These are phyloP conservation scores for Phytophthora quininea DNA, from an alignment of 352 stramenopile genomes.

Conservation along the genomic window DNA sequence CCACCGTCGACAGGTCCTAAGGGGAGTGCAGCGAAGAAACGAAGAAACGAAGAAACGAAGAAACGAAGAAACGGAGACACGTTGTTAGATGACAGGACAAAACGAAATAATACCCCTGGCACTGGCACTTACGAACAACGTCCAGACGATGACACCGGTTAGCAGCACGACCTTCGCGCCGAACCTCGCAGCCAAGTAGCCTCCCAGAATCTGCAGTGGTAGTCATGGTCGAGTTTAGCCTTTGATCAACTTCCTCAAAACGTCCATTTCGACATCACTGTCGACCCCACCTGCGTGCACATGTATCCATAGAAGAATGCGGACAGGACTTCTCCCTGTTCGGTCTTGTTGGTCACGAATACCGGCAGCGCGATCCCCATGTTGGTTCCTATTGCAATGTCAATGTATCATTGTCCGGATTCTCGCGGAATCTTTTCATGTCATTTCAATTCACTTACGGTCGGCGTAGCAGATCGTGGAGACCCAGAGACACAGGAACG, in stretches of 20 bases:
- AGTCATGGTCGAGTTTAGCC: not conserved
- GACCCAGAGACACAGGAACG: slow-evolving; percentile 74
- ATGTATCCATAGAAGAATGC: slow-evolving; percentile 91
- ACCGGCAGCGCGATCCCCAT: slow-evolving; percentile 85
- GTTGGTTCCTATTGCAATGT: slow-evolving; percentile 66
- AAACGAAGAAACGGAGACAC: no score
- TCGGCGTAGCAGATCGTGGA: slow-evolving; percentile 47
- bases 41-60: no score
- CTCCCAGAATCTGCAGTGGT: slow-evolving; percentile 65
- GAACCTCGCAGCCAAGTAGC: slow-evolving; percentile 71
- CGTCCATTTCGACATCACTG: no score
- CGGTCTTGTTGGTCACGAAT: slow-evolving; percentile 75
- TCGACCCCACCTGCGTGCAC: slow-evolving; percentile 65
- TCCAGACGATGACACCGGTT: slow-evolving; percentile 82
- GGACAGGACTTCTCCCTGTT: slow-evolving; percentile 83
- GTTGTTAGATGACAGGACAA: no score
- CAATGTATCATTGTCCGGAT: not conserved
- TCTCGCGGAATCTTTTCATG: no score
- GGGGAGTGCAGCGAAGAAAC: no score
- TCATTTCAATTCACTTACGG: not conserved
- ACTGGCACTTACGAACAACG: slow-evolving; percentile 61
- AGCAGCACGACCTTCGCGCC: slow-evolving; percentile 81
- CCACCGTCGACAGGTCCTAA: slow-evolving; percentile 76
- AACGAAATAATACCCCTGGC: no score
- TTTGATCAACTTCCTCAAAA: not conserved